These are phyloP conservation scores for Pythium rhizo-oryzae DNA, from an alignment of 352 stramenopile genomes.

Conservation along the genomic window DNA sequence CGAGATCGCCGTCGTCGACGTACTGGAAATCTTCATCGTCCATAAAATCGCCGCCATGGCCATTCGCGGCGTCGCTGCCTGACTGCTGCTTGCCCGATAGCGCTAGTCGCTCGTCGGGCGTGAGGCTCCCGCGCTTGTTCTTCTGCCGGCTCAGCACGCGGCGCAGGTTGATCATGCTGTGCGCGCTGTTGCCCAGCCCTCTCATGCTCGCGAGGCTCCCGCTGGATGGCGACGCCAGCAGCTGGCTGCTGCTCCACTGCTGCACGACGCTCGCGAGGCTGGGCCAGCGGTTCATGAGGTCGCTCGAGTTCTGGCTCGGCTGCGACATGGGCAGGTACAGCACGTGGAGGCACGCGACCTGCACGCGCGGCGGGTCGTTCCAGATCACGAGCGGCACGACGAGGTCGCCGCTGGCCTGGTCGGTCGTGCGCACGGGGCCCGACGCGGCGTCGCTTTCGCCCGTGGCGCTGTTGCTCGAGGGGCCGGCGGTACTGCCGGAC, in stretches of 20 bases:
- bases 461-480: background rate
- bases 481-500: background rate
- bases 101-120: slow-evolving; percentile 7
- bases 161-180: slow-evolving; percentile 33
- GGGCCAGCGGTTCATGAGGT: slow-evolving; percentile 33
- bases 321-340: slow-evolving; percentile 63
- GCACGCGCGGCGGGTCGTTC: slow-evolving; percentile 52
- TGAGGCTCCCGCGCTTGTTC: slow-evolving; percentile 29
- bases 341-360: slow-evolving; percentile 63
- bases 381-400: slow-evolving; percentile 75
- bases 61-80: background rate
- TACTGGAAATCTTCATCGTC: slow-evolving; percentile 41
- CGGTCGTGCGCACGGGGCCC: slow-evolving; percentile 20
- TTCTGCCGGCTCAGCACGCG: slow-evolving; percentile 32
- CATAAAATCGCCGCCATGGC: slow-evolving; percentile 11
- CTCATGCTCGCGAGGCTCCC: slow-evolving; percentile 13
- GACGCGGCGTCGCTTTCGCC: slow-evolving; percentile 9
- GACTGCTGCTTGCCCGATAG: slow-evolving; percentile 5
- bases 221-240: slow-evolving; percentile 5
- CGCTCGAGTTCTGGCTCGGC: slow-evolving; percentile 70
- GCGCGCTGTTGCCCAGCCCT: slow-evolving; percentile 20
- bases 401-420: slow-evolving; percentile 43
- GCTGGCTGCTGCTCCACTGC: slow-evolving; percentile 33
- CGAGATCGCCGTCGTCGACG: slow-evolving; percentile 39
- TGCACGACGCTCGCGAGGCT: slow-evolving; percentile 39